Percentiles rank a stretch among this genome's conserved stretches.
These are phyloP conservation scores for Corinectria fuckeliana DNA, from an alignment of 2,329 filamentous ascomycete genomes.

Conservation along the genomic window DNA sequence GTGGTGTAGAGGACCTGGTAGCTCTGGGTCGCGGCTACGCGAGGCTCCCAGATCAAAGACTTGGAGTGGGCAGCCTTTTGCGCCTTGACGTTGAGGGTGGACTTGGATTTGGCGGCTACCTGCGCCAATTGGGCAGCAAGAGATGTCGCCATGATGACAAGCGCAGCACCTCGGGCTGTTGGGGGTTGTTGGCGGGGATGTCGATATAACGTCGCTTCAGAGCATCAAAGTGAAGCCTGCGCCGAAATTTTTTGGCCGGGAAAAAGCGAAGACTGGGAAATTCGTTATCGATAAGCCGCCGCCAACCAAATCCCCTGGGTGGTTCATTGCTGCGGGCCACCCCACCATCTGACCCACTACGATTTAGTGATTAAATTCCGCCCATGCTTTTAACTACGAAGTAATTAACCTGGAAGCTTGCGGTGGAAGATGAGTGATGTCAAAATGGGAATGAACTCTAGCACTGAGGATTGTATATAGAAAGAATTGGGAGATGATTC, in stretches of 20 bases:
- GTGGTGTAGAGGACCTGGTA: constrained; percentile 88
- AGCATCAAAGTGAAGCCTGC: constrained; percentile 34
- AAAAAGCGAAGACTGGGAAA: constrained; percentile 27
- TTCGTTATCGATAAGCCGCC: constrained; percentile 44
- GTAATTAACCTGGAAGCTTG: background rate
- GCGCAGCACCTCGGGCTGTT: constrained; percentile 34
- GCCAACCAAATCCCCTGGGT: background rate
- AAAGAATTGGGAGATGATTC: background rate
- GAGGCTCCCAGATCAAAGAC: constrained; percentile 90
- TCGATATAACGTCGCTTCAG: constrained; percentile 27
- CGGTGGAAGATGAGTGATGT: too few relatives aligned
- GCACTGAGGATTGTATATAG: too few relatives aligned
- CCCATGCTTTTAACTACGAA: background rate
- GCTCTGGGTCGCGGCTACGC: constrained; percentile 84
- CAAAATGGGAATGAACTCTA: too few relatives aligned
- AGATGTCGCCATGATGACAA: constrained; percentile 73
- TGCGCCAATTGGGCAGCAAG: constrained; percentile 93
- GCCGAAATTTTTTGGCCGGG: constrained; percentile 42
- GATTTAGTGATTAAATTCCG: background rate
- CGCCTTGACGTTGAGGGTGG: constrained; percentile 89
- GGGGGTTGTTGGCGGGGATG: constrained; percentile 31
- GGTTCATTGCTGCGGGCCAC: constrained; percentile 8
- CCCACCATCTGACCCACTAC: constrained; percentile 23
- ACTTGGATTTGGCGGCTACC: constrained; percentile 88
- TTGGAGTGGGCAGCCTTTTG: constrained; percentile 92